Percentiles rank a stretch among this genome's conserved stretches.
phyloP scores from a whole-genome alignment of 371 early-diverging fungal species.

The Nosema granulosis region DNA sequence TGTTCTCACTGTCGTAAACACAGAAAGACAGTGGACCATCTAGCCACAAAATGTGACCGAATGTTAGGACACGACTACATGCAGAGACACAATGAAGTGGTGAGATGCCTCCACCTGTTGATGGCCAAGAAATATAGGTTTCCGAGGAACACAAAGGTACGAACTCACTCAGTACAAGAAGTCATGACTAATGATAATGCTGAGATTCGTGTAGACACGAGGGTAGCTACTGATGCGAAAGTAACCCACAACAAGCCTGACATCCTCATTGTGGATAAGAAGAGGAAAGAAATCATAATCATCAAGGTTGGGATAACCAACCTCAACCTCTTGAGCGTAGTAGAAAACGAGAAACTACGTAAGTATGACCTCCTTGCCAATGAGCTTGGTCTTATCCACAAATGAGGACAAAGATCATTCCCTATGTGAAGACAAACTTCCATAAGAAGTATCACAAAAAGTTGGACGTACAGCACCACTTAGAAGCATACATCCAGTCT shows the following conservation, averaged over 20 bases:
- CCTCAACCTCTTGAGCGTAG: too few species aligned
- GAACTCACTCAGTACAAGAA: slow-evolving; percentile 10
- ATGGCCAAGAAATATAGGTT: too few species aligned
- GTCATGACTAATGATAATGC: not conserved
- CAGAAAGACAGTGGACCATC: slow-evolving; percentile 8
- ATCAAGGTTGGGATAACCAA: too few species aligned
- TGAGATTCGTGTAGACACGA: slow-evolving; percentile 11
- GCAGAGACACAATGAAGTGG: slow-evolving; percentile 1
- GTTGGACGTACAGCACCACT: too few species aligned
- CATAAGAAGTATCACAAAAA: too few species aligned
- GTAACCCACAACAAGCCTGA: not conserved
- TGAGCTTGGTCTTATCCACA: too few species aligned
- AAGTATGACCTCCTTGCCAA: slow-evolving; percentile 20
- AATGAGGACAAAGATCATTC: too few species aligned
- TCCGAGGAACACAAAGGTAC: too few species aligned
- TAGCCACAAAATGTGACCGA: slow-evolving; percentile 7
- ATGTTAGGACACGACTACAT: slow-evolving; percentile 1
- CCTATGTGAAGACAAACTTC: too few species aligned
- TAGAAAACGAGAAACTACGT: not conserved
- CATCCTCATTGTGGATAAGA: not conserved
- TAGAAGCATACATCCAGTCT: too few species aligned
- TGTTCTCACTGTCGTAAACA: not conserved
- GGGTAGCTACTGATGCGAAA: not conserved
- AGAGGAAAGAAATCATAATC: slow-evolving; percentile 10
- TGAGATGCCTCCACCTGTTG: too few species aligned